Percentiles rank a stretch among this genome's conserved stretches.
Evolutionary conservation across 768 basidiomycete genomes (phyloP).

Genomic region (Rhodotorula paludigena): DNA sequence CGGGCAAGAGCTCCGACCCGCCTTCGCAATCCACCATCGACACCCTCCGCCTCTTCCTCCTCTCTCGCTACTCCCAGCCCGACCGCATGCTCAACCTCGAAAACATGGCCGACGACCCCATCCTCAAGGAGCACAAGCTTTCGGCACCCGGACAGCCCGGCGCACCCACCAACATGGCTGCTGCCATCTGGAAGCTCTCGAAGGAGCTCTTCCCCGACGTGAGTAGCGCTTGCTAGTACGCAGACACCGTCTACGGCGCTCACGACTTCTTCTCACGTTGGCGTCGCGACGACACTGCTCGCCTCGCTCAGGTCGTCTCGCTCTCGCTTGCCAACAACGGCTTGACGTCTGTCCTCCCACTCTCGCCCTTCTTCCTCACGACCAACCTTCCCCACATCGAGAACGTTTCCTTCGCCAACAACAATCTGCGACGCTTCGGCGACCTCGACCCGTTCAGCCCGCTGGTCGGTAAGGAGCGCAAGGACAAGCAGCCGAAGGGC

Average conservation of each 20-base stretch:
- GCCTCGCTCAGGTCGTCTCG: slow-evolving; percentile 54
- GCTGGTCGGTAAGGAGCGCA: slow-evolving; percentile 28
- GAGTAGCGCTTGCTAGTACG: slow-evolving; percentile 34
- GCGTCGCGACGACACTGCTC: slow-evolving; percentile 8
- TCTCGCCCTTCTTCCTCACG: slow-evolving; percentile 56
- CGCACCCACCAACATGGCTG: slow-evolving; percentile 55
- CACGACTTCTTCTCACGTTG: no score
- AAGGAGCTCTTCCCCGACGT: slow-evolving; percentile 71
- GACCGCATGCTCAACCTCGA: slow-evolving; percentile 48
- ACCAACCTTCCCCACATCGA: slow-evolving; percentile 73
- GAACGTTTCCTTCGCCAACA: slow-evolving; percentile 79
- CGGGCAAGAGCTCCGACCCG: slow-evolving; percentile 15
- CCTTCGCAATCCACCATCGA: slow-evolving; percentile 29
- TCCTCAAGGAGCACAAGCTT: slow-evolving; percentile 67
- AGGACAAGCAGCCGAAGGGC: slow-evolving; percentile 43
- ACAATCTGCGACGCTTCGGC: slow-evolving; percentile 54
- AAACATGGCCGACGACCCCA: slow-evolving; percentile 73
- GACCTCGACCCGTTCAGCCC: slow-evolving; percentile 40
- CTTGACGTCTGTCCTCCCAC: slow-evolving; percentile 57
- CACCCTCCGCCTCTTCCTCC: slow-evolving; percentile 43
- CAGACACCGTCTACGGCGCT: neutral
- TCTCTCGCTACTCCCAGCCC: slow-evolving; percentile 46
- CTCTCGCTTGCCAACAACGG: slow-evolving; percentile 79
- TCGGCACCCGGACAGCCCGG: slow-evolving; percentile 64
- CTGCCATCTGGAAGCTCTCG: slow-evolving; percentile 85